Evolutionary conservation across 768 basidiomycete species (phyloP).

Genomic region (Panus rudis): DNA sequence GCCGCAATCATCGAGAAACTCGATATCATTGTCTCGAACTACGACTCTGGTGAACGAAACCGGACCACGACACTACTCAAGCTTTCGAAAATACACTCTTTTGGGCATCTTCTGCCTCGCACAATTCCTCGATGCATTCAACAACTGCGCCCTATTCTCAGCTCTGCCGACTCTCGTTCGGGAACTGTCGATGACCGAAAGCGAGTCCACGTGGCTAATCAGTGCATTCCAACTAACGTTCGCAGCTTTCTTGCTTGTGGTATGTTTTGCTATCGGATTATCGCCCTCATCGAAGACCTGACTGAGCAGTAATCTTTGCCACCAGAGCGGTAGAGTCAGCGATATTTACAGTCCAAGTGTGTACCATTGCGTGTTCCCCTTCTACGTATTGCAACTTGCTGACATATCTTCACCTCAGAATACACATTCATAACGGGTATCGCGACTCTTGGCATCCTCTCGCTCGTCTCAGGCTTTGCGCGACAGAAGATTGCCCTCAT

Average conservation of each 20-base stretch:
- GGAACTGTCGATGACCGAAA: conserved; percentile 16
- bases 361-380: conserved; percentile 5
- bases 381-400: neutral
- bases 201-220: conserved; percentile 32
- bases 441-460: conserved; percentile 33
- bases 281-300: too few species aligned
- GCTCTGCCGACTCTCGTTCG: conserved; percentile 30
- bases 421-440: conserved; percentile 30
- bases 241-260: conserved; percentile 34
- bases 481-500: conserved; percentile 40
- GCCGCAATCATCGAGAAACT: too few species aligned
- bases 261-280: conserved; percentile 17
- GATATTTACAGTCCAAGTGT: conserved; percentile 37
- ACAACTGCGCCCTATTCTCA: conserved; percentile 28
- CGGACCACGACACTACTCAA: too few species aligned
- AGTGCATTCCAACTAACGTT: conserved; percentile 37
- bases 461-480: conserved; percentile 41
- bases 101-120: conserved; percentile 22
- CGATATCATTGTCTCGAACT: too few species aligned
- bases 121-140: conserved; percentile 25
- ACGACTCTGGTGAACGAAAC: too few species aligned
- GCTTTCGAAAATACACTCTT: conserved; percentile 20
- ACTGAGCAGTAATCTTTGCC: neutral
- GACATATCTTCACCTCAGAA: conserved; percentile 15
- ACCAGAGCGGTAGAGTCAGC: conserved; percentile 32